Evolutionary conservation across 805 yeast species (phyloP).

Genomic region (Candida ortonii): DNA sequence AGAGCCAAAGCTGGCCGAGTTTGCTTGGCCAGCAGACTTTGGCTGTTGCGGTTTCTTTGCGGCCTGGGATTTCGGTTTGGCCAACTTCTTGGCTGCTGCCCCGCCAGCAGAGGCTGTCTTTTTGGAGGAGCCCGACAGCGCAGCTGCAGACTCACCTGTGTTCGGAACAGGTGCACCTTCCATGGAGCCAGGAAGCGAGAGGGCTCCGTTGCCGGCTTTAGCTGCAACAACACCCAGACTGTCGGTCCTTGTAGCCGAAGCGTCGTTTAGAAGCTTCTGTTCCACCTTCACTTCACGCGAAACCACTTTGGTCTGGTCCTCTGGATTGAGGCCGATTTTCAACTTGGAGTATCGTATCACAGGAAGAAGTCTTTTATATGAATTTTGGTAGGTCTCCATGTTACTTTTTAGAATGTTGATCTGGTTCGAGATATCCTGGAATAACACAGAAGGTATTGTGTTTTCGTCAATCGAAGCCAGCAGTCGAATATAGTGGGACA

Average conservation of each 20-base stretch:
- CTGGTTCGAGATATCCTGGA: conserved; percentile 36
- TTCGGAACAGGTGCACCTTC: too few species aligned
- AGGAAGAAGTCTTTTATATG: conserved; percentile 47
- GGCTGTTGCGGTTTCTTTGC: too few species aligned
- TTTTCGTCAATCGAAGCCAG: conserved; percentile 43
- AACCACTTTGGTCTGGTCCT: conserved; percentile 35
- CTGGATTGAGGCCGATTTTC: conserved; percentile 49
- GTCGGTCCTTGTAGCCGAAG: too few species aligned
- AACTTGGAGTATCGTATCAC: conserved; percentile 49
- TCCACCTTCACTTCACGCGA: conserved; percentile 28
- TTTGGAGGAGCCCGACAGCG: too few species aligned
- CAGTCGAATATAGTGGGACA: conserved; percentile 35
- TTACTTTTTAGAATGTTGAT: conserved; percentile 35
- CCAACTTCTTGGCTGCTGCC: too few species aligned
- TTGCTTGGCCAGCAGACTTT: too few species aligned
- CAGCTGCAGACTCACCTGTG: too few species aligned
- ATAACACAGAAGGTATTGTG: conserved; percentile 41
- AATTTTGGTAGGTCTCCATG: conserved; percentile 41
- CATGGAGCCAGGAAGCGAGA: too few species aligned
- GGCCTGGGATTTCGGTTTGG: too few species aligned
- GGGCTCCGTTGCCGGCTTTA: conserved; percentile 2
- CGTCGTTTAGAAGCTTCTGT: conserved; percentile 13
- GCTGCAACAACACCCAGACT: too few species aligned
- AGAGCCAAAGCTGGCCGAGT: conserved; percentile 6
- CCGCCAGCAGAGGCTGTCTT: too few species aligned